Conservation (phyloP, 2,329 filamentous ascomycete genomes). For the Colletotrichum liriopes region DNA sequence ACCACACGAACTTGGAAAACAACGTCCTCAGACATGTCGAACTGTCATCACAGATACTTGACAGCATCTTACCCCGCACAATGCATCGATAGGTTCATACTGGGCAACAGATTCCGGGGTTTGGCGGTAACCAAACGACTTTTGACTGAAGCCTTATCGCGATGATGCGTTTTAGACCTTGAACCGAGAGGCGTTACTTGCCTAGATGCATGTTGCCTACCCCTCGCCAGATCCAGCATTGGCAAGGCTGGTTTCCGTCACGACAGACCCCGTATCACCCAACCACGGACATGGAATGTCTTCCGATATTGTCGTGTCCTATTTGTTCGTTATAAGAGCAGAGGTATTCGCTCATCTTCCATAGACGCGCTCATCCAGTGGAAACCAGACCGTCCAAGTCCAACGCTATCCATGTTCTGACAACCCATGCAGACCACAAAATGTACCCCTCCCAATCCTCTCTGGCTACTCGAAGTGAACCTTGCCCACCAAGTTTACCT, state of each 20-base stretch:
- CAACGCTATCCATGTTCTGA: conserved; percentile 24
- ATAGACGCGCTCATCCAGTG: neutral
- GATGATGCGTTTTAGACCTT: neutral
- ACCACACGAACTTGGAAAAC: neutral
- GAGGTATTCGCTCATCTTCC: conserved; percentile 11
- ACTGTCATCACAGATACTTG: neutral
- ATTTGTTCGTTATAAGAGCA: conserved; percentile 19
- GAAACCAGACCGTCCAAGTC: conserved; percentile 22
- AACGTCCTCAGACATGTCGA: neutral
- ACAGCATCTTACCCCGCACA: neutral
- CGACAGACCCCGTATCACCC: neutral
- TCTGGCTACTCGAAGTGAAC: neutral
- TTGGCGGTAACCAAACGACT: neutral
- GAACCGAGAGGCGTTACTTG: too few relatives aligned
- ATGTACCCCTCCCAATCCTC: conserved; percentile 16
- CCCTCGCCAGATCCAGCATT: neutral
- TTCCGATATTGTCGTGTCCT: neutral
- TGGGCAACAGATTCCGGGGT: neutral
- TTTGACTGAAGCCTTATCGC: neutral
- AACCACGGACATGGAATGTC: neutral
- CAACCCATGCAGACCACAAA: conserved; percentile 5
- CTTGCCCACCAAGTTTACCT: neutral
- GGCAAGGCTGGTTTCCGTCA: neutral
- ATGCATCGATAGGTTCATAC: neutral
- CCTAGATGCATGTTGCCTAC: neutral